Percentiles rank a stretch among this genome's conserved stretches.
These are phyloP conservation scores for Coniochaeta prunicola DNA, from an alignment of 2,329 filamentous ascomycete species.

Conservation along the genomic window DNA sequence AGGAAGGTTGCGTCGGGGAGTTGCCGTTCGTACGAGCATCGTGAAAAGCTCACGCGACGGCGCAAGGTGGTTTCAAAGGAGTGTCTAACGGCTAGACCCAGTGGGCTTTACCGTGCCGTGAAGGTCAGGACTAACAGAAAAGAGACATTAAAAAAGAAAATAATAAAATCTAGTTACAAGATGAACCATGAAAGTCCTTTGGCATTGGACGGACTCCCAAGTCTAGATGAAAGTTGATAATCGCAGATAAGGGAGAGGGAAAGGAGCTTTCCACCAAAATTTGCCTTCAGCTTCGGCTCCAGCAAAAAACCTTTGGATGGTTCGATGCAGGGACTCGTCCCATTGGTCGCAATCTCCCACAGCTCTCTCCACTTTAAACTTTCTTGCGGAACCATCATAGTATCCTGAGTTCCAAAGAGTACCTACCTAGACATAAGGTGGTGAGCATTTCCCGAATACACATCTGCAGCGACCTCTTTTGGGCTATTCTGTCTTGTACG, in stretches of 20 bases:
- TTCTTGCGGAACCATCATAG: too few relatives aligned
- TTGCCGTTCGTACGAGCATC: slow-evolving; percentile 24
- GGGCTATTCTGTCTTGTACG: background rate
- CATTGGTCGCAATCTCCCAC: background rate
- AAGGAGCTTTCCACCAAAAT: slow-evolving; percentile 1
- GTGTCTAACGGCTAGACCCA: background rate
- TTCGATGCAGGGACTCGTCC: background rate
- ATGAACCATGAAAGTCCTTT: background rate
- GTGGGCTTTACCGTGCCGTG: background rate
- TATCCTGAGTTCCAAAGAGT: too few relatives aligned
- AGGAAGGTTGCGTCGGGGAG: slow-evolving; percentile 16
- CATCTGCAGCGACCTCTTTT: background rate
- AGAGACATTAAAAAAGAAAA: background rate
- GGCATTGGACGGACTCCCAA: background rate
- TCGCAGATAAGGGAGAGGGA: slow-evolving; percentile 2
- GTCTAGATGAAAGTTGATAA: background rate
- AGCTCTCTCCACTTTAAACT: background rate
- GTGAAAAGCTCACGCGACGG: slow-evolving; percentile 8
- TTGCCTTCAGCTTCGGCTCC: background rate
- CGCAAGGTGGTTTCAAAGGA: background rate
- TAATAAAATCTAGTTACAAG: background rate
- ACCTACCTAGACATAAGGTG: too few relatives aligned
- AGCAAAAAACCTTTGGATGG: background rate
- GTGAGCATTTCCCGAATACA: background rate
- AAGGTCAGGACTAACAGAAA: slow-evolving; percentile 3